These are phyloP conservation scores for Suillus subaureus DNA, from an alignment of 768 basidiomycete genomes.

Conservation along the genomic window DNA sequence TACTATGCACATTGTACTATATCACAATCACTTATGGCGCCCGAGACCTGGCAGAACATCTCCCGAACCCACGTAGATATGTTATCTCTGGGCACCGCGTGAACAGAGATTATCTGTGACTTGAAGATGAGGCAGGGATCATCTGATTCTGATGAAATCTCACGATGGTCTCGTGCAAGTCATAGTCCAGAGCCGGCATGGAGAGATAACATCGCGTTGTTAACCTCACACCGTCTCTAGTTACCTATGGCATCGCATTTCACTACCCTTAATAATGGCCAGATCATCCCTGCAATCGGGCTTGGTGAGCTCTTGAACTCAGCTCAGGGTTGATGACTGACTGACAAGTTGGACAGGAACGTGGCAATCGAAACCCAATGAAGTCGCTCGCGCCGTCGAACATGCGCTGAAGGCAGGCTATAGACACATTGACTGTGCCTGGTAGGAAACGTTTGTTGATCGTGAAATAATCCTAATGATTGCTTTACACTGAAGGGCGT, in stretches of 20 bases:
- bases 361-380: constrained; percentile 77
- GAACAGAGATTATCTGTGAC: neutral
- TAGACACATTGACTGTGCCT: constrained; percentile 75
- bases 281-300: constrained; percentile 56
- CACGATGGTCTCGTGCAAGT: neutral
- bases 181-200: neutral
- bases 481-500: constrained; percentile 43
- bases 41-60: neutral
- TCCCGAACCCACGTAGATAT: neutral
- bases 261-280: constrained; percentile 64
- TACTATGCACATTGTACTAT: neutral
- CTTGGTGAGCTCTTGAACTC: constrained; percentile 46
- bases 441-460: constrained; percentile 27
- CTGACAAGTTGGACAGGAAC: constrained; percentile 54
- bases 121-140: neutral
- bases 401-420: constrained; percentile 80
- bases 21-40: neutral
- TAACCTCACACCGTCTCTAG: neutral
- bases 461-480: constrained; percentile 17
- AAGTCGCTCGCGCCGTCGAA: constrained; percentile 71
- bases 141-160: neutral
- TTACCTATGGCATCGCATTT: constrained; percentile 41
- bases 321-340: neutral
- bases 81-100: neutral
- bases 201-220: neutral